Base-by-base conservation (phyloP, 2,329 filamentous ascomycete species). In the Ascochyta rabiei region DNA sequence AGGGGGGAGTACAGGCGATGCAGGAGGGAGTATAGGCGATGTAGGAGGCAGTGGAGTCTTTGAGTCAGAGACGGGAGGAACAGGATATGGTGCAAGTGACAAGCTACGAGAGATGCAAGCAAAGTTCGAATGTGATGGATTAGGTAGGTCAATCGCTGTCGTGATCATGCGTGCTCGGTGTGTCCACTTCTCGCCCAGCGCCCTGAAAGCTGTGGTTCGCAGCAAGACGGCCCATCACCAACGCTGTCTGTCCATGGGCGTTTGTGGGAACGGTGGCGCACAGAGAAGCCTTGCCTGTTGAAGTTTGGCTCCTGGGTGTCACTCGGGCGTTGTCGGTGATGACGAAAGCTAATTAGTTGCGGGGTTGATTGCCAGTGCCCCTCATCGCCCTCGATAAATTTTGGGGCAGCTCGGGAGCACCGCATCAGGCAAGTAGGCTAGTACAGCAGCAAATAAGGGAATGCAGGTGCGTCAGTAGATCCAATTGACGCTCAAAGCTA, bases 331-430 rank as follows among this genome's bases (percentile, higher is more conserved):
- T 28, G 21, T 49, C 52, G 53, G 60, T 53, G 47, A 56, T 60
- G 58, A 60, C 49, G 28, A 56, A 46, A 54, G 58, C 53, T 50
- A 66, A 64, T 52, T 62, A 66, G 64, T 52, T 62, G 66, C 64
- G 68, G 68, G 68, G 68, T 65, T 56, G 59, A 35, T 33, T 63
- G 31, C 31, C 31, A 48, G 28, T 48, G 60, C 65, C 63, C 65
- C 61, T 62, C 65, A 48, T 47, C 45, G 12, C 12, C 12, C 33
- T 41, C 23, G 46, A 55, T 48, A 66, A 67, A 64, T 63, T 64
- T 63, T 61, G 55, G 49, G 24, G 53, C 45, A 31, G 23, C 30
- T 37, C 23, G 26, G 16, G 21, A 40, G 35, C n/a, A 39, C 9
- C 12, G 18, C 18, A n/a, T 12, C n/a, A 28, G 23, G 2, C 2